Percentiles rank a stretch among this genome's conserved stretches.
Evolutionary conservation across 2,329 filamentous ascomycete genomes (phyloP).

Genomic region (Bipolaris oryzae): DNA sequence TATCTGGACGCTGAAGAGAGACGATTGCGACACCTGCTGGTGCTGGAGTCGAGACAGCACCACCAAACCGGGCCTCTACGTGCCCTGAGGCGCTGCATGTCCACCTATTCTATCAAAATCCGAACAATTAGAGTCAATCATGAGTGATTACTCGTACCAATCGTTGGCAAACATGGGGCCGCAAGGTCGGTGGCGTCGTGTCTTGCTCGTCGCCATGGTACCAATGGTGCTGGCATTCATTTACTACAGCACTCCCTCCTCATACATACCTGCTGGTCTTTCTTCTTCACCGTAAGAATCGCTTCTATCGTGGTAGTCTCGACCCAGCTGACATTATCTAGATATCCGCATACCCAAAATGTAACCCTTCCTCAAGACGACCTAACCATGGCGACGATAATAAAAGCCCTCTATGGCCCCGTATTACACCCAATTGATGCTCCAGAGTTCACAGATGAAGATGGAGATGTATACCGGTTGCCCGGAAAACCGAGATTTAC

Average conservation of each 20-base stretch:
- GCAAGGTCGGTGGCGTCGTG: slow-evolving; percentile 44
- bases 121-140: slow-evolving; percentile 10
- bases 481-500: slow-evolving; percentile 41
- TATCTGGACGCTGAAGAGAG: not conserved
- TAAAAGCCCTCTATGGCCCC: slow-evolving; percentile 46
- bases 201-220: slow-evolving; percentile 38
- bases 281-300: slow-evolving; percentile 32
- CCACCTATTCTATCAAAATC: not conserved
- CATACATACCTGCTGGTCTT: slow-evolving; percentile 29
- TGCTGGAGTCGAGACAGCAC: not conserved
- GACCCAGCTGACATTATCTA: slow-evolving; percentile 15
- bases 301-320: not conserved
- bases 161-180: slow-evolving; percentile 42
- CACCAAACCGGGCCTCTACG: not conserved
- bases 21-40: not conserved
- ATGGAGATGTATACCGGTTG: slow-evolving; percentile 43
- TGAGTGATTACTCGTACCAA: slow-evolving; percentile 39
- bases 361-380: slow-evolving; percentile 36
- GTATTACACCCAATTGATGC: slow-evolving; percentile 45
- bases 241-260: slow-evolving; percentile 38
- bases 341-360: slow-evolving; percentile 35
- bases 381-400: slow-evolving; percentile 44
- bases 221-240: slow-evolving; percentile 39
- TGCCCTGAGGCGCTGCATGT: not conserved
- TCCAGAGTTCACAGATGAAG: slow-evolving; percentile 47